These are phyloP conservation scores for Oryza punctata DNA, from an alignment of 176 grass and related monocot genomes.

Conservation along the genomic window DNA sequence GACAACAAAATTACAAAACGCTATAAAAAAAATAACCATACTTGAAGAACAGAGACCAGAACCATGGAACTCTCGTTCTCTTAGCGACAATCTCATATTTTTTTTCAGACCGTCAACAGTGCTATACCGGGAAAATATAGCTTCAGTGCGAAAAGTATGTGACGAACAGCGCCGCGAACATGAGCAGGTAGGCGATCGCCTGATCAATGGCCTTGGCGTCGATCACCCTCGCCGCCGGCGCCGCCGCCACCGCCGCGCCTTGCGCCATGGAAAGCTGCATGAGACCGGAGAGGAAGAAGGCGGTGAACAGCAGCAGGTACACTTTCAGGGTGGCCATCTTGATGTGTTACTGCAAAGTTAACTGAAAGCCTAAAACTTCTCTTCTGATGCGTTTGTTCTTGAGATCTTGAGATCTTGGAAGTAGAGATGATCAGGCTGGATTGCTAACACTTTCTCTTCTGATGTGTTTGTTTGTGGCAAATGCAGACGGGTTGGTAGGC, in stretches of 20 bases:
- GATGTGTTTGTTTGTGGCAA: background rate
- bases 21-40: background rate
- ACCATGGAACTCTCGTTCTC: too few species aligned
- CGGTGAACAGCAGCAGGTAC: constrained; percentile 29
- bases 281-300: constrained; percentile 42
- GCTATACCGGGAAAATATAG: background rate
- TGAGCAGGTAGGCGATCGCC: constrained; percentile 37
- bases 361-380: background rate
- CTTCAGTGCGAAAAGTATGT: constrained; percentile 17
- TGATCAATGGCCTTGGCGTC: constrained; percentile 12
- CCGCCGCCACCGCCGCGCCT: background rate
- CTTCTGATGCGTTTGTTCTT: too few species aligned
- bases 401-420: background rate
- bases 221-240: background rate
- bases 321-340: constrained; percentile 18
- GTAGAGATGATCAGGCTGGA: background rate
- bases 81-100: background rate
- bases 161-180: constrained; percentile 31
- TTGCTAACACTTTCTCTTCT: background rate
- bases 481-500: background rate
- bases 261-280: constrained; percentile 38
- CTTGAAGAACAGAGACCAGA: background rate
- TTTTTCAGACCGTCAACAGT: background rate
- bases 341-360: background rate
- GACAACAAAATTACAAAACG: background rate